phyloP scores from a whole-genome alignment of 2,329 filamentous ascomycete species.

The Neonectria ditissima region DNA sequence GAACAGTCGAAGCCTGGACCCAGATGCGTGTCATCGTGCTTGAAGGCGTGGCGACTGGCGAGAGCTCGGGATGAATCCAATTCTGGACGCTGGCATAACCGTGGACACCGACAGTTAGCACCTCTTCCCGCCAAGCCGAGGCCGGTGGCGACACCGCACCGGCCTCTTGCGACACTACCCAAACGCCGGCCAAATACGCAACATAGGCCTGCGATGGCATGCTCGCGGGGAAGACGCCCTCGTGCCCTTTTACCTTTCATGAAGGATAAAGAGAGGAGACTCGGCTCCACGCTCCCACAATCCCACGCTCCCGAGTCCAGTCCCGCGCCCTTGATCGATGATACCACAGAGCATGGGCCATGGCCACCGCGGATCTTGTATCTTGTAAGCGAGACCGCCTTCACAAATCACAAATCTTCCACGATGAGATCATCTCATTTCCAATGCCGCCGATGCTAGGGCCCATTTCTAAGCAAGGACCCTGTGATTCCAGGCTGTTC shows the following conservation, averaged over 20 bases:
- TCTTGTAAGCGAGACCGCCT: conserved; percentile 14
- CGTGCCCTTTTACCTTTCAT: conserved; percentile 35
- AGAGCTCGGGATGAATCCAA: background rate
- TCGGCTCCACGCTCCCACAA: conserved; percentile 21
- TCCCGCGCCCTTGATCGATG: background rate
- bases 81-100: conserved; percentile 7
- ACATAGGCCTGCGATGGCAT: conserved; percentile 40
- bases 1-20: background rate
- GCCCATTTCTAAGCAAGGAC: conserved; percentile 30
- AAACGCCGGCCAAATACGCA: conserved; percentile 34
- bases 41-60: background rate
- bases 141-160: conserved; percentile 26
- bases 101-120: background rate
- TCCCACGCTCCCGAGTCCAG: background rate
- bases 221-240: conserved; percentile 40
- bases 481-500: conserved; percentile 7
- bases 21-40: conserved; percentile 5
- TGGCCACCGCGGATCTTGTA: conserved; percentile 22
- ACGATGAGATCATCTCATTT: conserved; percentile 33
- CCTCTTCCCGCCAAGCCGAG: conserved; percentile 11
- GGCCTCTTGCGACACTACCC: conserved; percentile 26
- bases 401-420: conserved; percentile 18
- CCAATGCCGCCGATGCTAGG: conserved; percentile 14
- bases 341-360: conserved; percentile 3
- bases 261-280: conserved; percentile 28